phyloP scores from a whole-genome alignment of 1,284 basidiomycete species.

The Trametes pubescens region DNA sequence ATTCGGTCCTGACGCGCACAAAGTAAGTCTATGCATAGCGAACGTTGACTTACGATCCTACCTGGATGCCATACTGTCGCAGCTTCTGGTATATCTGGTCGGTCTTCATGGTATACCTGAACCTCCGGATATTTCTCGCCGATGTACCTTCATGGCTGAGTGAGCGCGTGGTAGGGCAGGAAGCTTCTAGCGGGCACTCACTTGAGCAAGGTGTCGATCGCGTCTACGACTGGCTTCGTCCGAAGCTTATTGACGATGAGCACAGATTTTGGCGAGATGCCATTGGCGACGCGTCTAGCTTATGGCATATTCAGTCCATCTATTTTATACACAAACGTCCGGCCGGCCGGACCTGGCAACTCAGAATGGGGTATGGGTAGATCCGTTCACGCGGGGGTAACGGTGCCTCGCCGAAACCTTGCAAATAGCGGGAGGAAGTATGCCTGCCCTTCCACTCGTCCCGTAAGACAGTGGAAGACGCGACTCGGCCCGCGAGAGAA shows the following conservation, averaged over 20 bases:
- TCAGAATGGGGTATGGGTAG: neutral
- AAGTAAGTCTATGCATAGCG: neutral
- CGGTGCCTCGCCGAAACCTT: too few relatives aligned
- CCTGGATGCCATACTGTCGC: conserved; percentile 72
- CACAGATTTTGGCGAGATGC: conserved; percentile 51
- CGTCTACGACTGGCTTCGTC: conserved; percentile 75
- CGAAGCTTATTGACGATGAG: conserved; percentile 81
- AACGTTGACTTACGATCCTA: conserved; percentile 36
- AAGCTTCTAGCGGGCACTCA: conserved; percentile 43
- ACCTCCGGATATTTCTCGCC: conserved; percentile 72
- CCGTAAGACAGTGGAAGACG: too few relatives aligned
- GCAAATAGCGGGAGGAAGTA: too few relatives aligned
- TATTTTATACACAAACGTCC: neutral
- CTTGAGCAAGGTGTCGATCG: conserved; percentile 76
- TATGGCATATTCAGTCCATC: conserved; percentile 23
- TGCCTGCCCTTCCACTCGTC: too few relatives aligned
- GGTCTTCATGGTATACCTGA: conserved; percentile 78
- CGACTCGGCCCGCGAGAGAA: too few relatives aligned
- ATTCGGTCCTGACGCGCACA: conserved; percentile 48
- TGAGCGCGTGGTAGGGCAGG: neutral
- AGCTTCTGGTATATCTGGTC: conserved; percentile 69
- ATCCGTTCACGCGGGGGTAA: too few relatives aligned
- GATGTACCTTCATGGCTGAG: conserved; percentile 59
- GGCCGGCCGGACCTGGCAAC: neutral
- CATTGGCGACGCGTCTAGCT: conserved; percentile 33